These are phyloP conservation scores for Botrytis hyacinthi DNA, from an alignment of 2,329 filamentous ascomycete species.

Conservation along the genomic window DNA sequence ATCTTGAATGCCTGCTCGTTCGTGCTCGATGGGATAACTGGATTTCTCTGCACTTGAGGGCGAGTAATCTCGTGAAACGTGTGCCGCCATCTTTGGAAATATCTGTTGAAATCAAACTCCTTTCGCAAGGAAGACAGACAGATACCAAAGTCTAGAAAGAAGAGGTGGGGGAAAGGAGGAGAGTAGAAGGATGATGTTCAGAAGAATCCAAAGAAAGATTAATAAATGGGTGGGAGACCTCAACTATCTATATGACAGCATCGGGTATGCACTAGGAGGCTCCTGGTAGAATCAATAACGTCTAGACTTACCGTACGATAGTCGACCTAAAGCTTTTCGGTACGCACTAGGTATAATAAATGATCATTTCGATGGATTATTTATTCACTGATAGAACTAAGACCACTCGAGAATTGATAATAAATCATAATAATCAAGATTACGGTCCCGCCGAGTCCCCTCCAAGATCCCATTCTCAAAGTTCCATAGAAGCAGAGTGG, in stretches of 20 bases:
- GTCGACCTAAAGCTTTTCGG: background rate
- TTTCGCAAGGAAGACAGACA: background rate
- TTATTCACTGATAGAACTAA: background rate
- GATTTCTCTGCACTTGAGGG: conserved; percentile 15
- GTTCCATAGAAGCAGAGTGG: background rate
- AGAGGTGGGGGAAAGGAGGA: background rate
- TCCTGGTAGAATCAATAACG: background rate
- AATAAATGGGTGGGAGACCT: background rate
- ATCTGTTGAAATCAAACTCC: background rate
- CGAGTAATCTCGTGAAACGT: background rate
- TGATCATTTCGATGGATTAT: background rate
- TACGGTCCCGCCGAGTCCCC: background rate
- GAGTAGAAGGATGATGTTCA: background rate
- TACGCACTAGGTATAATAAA: background rate
- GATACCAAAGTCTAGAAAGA: background rate
- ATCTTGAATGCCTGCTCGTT: background rate
- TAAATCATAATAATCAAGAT: conserved; percentile 8
- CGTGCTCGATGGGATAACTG: background rate
- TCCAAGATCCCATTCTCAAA: background rate
- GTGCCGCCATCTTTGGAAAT: background rate
- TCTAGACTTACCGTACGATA: background rate
- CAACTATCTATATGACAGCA: conserved; percentile 10
- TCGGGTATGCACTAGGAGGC: background rate
- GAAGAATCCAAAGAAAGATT: background rate
- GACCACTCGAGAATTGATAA: background rate